Evolutionary conservation across 768 basidiomycete genomes (phyloP).

Genomic region (Exidia glandulosa): DNA sequence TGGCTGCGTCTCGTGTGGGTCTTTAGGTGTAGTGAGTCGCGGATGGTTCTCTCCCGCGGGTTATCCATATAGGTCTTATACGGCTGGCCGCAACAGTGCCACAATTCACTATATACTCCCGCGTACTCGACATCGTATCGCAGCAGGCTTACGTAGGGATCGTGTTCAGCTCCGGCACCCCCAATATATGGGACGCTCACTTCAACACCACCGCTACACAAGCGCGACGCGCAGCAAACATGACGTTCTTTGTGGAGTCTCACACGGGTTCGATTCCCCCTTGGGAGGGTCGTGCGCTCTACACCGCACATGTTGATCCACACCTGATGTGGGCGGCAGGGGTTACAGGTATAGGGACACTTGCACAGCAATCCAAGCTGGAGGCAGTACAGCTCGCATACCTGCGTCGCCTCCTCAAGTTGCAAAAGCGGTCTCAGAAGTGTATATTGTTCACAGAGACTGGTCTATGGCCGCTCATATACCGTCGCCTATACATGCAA

Average conservation of each 20-base stretch:
- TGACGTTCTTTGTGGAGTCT: too few relatives aligned
- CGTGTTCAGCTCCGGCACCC: neutral
- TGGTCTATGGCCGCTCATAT: conserved; percentile 4
- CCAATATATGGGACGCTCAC: neutral
- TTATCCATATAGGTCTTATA: too few relatives aligned
- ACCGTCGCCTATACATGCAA: conserved; percentile 1
- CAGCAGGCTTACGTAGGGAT: conserved; percentile 5
- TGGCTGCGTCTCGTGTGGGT: too few relatives aligned
- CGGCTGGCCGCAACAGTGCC: too few relatives aligned
- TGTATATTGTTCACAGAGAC: conserved; percentile 9
- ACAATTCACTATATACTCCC: too few relatives aligned
- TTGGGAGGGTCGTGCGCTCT: conserved; percentile 9
- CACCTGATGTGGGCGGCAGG: conserved; percentile 15
- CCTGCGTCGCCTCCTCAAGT: conserved; percentile 13
- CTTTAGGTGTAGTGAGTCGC: too few relatives aligned
- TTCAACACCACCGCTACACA: too few relatives aligned
- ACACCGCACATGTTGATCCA: conserved; percentile 13
- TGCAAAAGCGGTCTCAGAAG: conserved; percentile 8
- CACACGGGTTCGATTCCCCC: neutral
- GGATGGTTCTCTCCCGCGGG: too few relatives aligned
- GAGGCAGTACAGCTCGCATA: conserved; percentile 8
- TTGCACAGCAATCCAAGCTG: conserved; percentile 7
- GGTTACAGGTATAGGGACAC: conserved; percentile 7
- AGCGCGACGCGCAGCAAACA: too few relatives aligned
- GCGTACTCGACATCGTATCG: neutral